A percentile compares a stretch with the other conserved stretches of the same genome.
These are phyloP conservation scores for Kwoniella shandongensis DNA, from an alignment of 768 basidiomycete genomes.

Conservation along the genomic window DNA sequence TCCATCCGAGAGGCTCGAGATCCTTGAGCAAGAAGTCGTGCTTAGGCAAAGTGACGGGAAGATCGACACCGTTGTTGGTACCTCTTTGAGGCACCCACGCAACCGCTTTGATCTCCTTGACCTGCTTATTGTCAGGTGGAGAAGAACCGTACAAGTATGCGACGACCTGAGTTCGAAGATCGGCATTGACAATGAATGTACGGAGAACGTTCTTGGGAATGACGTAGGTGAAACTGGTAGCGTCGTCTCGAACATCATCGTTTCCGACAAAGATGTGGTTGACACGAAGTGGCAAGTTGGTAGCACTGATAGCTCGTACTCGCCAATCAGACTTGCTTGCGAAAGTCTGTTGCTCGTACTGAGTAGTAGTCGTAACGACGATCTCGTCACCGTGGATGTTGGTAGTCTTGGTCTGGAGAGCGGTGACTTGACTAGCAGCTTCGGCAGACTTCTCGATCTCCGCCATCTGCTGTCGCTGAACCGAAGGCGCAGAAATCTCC, in stretches of 20 bases:
- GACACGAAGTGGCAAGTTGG: constrained; percentile 89
- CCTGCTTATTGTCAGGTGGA: constrained; percentile 93
- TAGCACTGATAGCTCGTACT: constrained; percentile 94
- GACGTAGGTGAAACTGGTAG: constrained; percentile 89
- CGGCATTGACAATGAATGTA: constrained; percentile 87
- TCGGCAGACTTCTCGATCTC: constrained; percentile 96
- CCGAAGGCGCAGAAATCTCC: constrained; percentile 66
- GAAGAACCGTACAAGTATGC: constrained; percentile 90
- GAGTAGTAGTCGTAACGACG: constrained; percentile 92
- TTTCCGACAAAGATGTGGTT: constrained; percentile 99
- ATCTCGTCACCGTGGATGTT: constrained; percentile 97
- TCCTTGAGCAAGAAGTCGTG: constrained; percentile 95
- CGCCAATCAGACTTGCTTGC: constrained; percentile 99
- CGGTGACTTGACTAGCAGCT: constrained; percentile 91
- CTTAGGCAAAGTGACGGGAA: constrained; percentile 83
- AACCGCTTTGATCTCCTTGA: constrained; percentile 94
- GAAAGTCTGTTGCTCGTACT: constrained; percentile 98
- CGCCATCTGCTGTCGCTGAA: constrained; percentile 97
- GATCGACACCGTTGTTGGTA: constrained; percentile 88
- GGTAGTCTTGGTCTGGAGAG: constrained; percentile 95
- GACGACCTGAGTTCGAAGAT: constrained; percentile 93
- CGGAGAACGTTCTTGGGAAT: constrained; percentile 95
- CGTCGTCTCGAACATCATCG: constrained; percentile 98
- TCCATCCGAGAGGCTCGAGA: constrained; percentile 90
- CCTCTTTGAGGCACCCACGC: constrained; percentile 98